Evolutionary conservation across 2,329 filamentous ascomycete genomes (phyloP).

Genomic region (Penicillium sp.): DNA sequence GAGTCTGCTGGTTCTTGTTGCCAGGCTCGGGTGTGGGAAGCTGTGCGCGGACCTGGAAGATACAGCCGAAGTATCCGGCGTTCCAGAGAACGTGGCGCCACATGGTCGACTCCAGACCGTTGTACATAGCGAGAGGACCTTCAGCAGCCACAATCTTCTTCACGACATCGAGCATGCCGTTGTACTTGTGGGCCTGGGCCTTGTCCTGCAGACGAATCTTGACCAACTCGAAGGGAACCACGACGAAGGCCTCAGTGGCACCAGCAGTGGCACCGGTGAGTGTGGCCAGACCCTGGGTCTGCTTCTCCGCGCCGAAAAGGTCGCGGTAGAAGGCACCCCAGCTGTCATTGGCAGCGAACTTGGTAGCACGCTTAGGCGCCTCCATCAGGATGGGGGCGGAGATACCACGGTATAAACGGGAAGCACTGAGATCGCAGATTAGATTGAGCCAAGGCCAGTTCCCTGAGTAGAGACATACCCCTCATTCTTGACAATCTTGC

Average conservation of each 20-base stretch:
- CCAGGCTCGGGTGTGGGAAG: constrained; percentile 71
- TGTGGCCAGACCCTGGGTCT: constrained; percentile 88
- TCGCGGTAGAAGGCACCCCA: constrained; percentile 95
- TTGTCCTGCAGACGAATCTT: constrained; percentile 98
- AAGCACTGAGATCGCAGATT: constrained; percentile 59
- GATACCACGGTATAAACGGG: constrained; percentile 93
- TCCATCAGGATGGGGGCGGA: constrained; percentile 97
- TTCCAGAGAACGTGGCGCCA: constrained; percentile 97
- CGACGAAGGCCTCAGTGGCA: constrained; percentile 93
- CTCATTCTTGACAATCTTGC: constrained; percentile 94
- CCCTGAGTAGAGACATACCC: constrained; percentile 61
- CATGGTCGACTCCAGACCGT: constrained; percentile 92
- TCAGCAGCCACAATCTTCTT: constrained; percentile 75
- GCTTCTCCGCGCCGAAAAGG: constrained; percentile 79
- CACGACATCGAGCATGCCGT: constrained; percentile 56
- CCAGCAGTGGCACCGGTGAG: constrained; percentile 93
- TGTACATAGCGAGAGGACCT: constrained; percentile 86
- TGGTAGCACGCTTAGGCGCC: constrained; percentile 92
- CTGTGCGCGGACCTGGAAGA: constrained; percentile 90
- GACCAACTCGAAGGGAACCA: constrained; percentile 96
- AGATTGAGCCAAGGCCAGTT: neutral
- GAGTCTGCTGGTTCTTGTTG: constrained; percentile 77
- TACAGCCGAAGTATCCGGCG: constrained; percentile 95
- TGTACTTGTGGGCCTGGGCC: constrained; percentile 77
- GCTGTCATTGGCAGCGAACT: constrained; percentile 98